phyloP scores from a whole-genome alignment of 225 moss, liverwort and hornwort genomes.

The Polytrichum formosum region DNA sequence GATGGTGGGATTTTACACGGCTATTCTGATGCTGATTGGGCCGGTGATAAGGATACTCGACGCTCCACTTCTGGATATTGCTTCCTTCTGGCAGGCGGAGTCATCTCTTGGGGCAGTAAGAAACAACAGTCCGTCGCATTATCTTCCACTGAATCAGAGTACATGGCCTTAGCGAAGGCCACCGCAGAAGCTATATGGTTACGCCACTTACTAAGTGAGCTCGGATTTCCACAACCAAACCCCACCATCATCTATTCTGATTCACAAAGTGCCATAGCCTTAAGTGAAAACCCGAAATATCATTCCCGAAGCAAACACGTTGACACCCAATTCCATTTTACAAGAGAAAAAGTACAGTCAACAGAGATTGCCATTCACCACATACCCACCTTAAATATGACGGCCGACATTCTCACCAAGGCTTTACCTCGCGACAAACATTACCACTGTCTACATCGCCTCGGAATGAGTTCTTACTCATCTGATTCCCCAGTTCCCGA shows the following conservation, averaged over 20 bases:
- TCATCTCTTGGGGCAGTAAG: constrained; percentile 14
- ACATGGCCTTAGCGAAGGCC: background rate
- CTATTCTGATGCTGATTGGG: background rate
- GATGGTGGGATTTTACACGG: background rate
- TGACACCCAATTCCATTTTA: background rate
- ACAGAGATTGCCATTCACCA: background rate
- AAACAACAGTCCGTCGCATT: constrained; percentile 3
- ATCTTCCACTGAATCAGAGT: constrained; percentile 9
- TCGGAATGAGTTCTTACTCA: background rate
- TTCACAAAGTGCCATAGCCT: background rate
- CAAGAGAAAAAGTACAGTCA: background rate
- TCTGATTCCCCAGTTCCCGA: too few species aligned
- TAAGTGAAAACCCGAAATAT: background rate
- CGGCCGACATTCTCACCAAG: background rate
- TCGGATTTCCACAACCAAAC: background rate
- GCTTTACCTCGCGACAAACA: background rate
- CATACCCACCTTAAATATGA: background rate
- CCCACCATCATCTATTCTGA: background rate
- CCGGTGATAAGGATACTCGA: background rate
- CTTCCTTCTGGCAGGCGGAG: constrained; percentile 7
- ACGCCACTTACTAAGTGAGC: background rate
- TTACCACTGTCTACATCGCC: background rate
- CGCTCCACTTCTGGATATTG: constrained; percentile 7
- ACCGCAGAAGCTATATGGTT: background rate
- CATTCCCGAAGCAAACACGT: too few species aligned